Evolutionary conservation across 2,329 filamentous ascomycete species (phyloP).

Genomic region (Scopulariopsis brevicaulis): DNA sequence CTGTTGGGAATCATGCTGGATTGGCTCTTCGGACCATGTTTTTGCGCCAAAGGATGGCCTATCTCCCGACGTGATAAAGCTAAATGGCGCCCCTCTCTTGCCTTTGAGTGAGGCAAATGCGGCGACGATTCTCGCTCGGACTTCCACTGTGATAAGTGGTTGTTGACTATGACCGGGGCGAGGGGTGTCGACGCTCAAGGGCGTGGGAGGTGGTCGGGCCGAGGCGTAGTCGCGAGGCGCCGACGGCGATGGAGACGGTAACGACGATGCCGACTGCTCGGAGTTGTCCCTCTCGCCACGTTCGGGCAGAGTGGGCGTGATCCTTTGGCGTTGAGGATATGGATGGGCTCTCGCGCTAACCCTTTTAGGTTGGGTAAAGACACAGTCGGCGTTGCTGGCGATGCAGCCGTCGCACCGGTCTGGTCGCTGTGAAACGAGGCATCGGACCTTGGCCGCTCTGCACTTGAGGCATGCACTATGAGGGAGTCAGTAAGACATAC

Average conservation of each 20-base stretch:
- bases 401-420: conserved; percentile 4
- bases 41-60: neutral
- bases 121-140: neutral
- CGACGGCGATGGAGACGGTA: neutral
- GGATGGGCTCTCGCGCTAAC: neutral
- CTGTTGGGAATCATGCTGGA: neutral
- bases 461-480: conserved; percentile 5
- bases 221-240: neutral
- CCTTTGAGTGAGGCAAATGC: conserved; percentile 7
- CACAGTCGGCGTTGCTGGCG: conserved; percentile 1
- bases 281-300: neutral
- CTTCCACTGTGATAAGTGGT: conserved; percentile 1
- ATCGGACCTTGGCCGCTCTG: conserved; percentile 4
- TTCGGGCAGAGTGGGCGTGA: neutral
- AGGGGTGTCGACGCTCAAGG: too few relatives aligned
- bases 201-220: neutral
- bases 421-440: conserved; percentile 1
- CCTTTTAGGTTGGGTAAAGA: conserved; percentile 4
- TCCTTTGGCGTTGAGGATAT: neutral
- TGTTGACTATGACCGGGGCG: neutral
- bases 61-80: neutral
- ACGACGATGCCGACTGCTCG: neutral
- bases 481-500: neutral
- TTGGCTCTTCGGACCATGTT: neutral
- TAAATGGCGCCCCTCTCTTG: conserved; percentile 7